Percentiles rank a stretch among this genome's conserved stretches.
Evolutionary conservation across 2,329 filamentous ascomycete species (phyloP).

Genomic region (Claviceps humidiphila): DNA sequence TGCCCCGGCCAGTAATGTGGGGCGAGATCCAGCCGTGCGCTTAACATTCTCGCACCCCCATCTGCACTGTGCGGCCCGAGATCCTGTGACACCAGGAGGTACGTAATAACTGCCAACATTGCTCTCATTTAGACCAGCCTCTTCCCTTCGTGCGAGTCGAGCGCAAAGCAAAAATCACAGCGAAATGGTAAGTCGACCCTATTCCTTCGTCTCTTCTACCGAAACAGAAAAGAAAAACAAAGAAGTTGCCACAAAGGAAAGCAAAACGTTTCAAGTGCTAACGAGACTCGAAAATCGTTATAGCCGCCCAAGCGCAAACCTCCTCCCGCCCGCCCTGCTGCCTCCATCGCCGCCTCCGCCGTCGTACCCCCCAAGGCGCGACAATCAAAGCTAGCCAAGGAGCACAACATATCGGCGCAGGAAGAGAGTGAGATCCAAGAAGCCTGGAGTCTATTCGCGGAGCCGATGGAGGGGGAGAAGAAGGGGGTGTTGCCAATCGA

Average conservation of each 20-base stretch:
- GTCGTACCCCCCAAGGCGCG: slow-evolving; percentile 30
- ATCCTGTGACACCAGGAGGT: not conserved
- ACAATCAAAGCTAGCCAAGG: slow-evolving; percentile 80
- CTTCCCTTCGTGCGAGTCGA: not conserved
- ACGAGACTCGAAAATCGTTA: too few relatives aligned
- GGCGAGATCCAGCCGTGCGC: too few relatives aligned
- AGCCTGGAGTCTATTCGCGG: slow-evolving; percentile 71
- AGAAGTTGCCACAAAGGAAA: not conserved
- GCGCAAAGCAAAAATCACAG: not conserved
- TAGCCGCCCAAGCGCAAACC: slow-evolving; percentile 43
- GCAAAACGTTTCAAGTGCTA: not conserved
- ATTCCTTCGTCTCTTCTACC: not conserved
- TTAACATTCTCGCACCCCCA: not conserved
- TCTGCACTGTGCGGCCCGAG: not conserved
- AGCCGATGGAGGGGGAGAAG: slow-evolving; percentile 59
- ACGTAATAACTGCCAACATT: too few relatives aligned
- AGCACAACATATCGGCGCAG: slow-evolving; percentile 70
- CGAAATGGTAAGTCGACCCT: not conserved
- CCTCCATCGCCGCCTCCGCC: slow-evolving; percentile 9
- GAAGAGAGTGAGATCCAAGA: slow-evolving; percentile 87
- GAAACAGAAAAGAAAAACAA: not conserved
- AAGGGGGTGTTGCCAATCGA: slow-evolving; percentile 53
- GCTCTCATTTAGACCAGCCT: too few relatives aligned
- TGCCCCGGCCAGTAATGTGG: too few relatives aligned
- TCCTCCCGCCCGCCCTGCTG: slow-evolving; percentile 4